phyloP scores from a whole-genome alignment of 2,329 filamentous ascomycete genomes.

The Diaporthe caulivora region DNA sequence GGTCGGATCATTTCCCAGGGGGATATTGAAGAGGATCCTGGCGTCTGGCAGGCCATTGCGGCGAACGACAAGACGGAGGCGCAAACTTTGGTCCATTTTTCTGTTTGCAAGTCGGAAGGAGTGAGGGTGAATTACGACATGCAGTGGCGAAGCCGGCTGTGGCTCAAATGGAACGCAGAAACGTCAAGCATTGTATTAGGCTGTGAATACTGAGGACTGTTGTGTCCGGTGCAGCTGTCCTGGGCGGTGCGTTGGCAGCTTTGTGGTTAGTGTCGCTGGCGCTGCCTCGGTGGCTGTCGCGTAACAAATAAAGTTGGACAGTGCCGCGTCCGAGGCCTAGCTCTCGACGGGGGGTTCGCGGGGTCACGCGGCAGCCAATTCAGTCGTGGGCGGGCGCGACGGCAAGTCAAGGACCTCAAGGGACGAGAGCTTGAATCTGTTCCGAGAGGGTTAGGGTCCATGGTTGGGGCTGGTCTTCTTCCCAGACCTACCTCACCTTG shows the following conservation, averaged over 20 bases:
- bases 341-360: conserved; percentile 16
- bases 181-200: not conserved
- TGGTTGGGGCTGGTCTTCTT: too few species aligned
- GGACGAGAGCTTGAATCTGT: too few species aligned
- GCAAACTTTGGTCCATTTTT: conserved; percentile 62
- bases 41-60: conserved; percentile 80
- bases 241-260: not conserved
- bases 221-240: not conserved
- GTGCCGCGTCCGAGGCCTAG: conserved; percentile 7
- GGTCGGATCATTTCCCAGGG: conserved; percentile 71
- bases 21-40: conserved; percentile 78
- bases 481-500: too few species aligned
- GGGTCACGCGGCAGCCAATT: conserved; percentile 28
- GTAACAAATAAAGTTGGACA: conserved; percentile 13
- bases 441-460: not conserved
- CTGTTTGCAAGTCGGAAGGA: not conserved
- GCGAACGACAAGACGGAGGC: conserved; percentile 79
- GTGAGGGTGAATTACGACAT: not conserved
- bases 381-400: not conserved
- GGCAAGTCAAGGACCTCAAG: too few species aligned
- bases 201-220: not conserved
- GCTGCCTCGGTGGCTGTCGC: not conserved
- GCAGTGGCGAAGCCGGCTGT: conserved; percentile 11
- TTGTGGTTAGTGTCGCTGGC: not conserved
- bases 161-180: not conserved